A percentile compares a stretch with the other conserved stretches of the same genome.
phyloP scores from a whole-genome alignment of 257 asterid species.

The Salvia splendens region DNA sequence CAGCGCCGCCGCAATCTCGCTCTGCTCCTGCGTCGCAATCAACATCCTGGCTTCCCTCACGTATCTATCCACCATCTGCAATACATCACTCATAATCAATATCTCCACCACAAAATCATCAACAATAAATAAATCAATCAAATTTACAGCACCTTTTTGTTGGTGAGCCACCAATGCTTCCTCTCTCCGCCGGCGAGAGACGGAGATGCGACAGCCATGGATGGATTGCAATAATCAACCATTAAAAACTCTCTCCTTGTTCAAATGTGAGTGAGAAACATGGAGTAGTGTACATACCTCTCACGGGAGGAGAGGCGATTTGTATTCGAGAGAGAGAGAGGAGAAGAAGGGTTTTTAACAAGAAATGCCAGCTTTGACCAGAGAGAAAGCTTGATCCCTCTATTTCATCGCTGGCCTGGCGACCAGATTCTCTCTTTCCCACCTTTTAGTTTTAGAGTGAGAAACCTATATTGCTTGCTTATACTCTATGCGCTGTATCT shows the following conservation, averaged over 20 bases:
- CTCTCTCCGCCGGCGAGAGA: slow-evolving; percentile 52
- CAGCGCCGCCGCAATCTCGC: slow-evolving; percentile 65
- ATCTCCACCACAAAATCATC: neutral
- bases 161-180: slow-evolving; percentile 97
- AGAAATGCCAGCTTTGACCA: slow-evolving; percentile 77
- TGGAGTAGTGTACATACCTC: slow-evolving; percentile 19
- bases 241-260: slow-evolving; percentile 23
- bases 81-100: slow-evolving; percentile 7
- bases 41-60: slow-evolving; percentile 73
- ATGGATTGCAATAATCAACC: slow-evolving; percentile 47
- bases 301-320: slow-evolving; percentile 2
- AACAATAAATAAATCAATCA: neutral
- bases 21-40: slow-evolving; percentile 67
- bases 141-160: slow-evolving; percentile 55
- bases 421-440: slow-evolving; percentile 52
- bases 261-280: slow-evolving; percentile 10
- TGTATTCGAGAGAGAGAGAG: slow-evolving; percentile 32
- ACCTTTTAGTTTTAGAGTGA: slow-evolving; percentile 27
- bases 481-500: slow-evolving; percentile 27
- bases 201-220: slow-evolving; percentile 68
- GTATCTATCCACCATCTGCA: slow-evolving; percentile 82
- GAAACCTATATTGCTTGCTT: slow-evolving; percentile 1
- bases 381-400: slow-evolving; percentile 48
- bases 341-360: slow-evolving; percentile 38
- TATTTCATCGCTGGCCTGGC: slow-evolving; percentile 93